These are phyloP conservation scores for Rhodamnia argentea DNA, from an alignment of 345 rosid species.

Conservation along the genomic window DNA sequence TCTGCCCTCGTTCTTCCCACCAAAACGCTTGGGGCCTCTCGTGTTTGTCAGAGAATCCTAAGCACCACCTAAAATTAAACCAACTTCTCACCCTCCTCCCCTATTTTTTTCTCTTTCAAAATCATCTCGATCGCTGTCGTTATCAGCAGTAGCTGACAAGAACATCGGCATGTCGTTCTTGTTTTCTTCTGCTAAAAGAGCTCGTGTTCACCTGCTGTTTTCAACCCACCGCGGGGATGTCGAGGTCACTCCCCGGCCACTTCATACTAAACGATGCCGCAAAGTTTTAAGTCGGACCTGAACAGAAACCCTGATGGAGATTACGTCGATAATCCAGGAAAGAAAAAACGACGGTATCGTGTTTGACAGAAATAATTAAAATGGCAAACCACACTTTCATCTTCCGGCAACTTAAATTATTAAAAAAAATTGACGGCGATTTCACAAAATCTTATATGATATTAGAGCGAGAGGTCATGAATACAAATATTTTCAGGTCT, in stretches of 20 bases:
- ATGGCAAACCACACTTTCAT: no score
- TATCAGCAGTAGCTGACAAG: background rate
- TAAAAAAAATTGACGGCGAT: no score
- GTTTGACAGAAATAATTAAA: no score
- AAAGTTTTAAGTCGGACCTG: background rate
- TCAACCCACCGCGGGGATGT: background rate
- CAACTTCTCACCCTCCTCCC: background rate
- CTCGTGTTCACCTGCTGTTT: background rate
- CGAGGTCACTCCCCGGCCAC: background rate
- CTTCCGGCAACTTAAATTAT: no score
- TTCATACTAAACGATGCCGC: background rate
- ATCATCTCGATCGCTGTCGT: background rate
- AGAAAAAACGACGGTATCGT: no score
- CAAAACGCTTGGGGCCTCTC: background rate
- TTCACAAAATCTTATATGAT: no score
- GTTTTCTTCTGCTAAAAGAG: background rate
- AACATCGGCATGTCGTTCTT: background rate
- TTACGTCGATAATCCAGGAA: no score
- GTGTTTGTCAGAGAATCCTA: background rate
- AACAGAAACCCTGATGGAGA: no score
- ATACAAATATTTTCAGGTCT: no score
- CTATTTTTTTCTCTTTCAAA: background rate
- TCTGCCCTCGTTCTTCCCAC: background rate
- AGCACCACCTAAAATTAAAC: background rate
- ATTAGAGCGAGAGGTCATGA: no score